phyloP scores from a whole-genome alignment of 352 stramenopile genomes.

The Globisporangium splendens region DNA sequence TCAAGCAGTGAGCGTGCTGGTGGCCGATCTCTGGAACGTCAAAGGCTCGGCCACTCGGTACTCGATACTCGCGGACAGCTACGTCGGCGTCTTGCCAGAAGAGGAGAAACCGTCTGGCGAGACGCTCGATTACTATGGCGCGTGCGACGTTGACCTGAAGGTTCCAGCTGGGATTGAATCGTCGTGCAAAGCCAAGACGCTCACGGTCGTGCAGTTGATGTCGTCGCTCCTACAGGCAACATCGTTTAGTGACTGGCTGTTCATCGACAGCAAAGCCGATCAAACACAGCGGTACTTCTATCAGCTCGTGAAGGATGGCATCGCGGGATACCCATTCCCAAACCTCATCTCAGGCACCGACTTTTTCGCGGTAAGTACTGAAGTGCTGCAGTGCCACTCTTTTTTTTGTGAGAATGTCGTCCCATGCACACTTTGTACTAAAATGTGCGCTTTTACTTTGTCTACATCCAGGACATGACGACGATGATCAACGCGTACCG shows the following conservation, averaged over 20 bases:
- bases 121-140: slow-evolving; percentile 33
- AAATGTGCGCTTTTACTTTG: background rate
- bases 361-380: slow-evolving; percentile 29
- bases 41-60: slow-evolving; percentile 30
- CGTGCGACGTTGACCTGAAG: slow-evolving; percentile 29
- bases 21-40: slow-evolving; percentile 38
- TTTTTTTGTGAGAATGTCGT: too few relatives aligned
- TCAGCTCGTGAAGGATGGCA: slow-evolving; percentile 45
- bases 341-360: slow-evolving; percentile 41
- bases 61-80: slow-evolving; percentile 39
- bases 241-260: slow-evolving; percentile 47
- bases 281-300: slow-evolving; percentile 61
- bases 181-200: slow-evolving; percentile 21
- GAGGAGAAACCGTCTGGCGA: slow-evolving; percentile 13
- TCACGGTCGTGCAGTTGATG: slow-evolving; percentile 38
- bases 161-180: slow-evolving; percentile 8
- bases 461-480: slow-evolving; percentile 23
- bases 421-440: slow-evolving; percentile 9
- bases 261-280: slow-evolving; percentile 59
- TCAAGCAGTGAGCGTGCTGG: slow-evolving; percentile 24
- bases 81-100: slow-evolving; percentile 37
- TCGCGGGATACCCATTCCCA: slow-evolving; percentile 52
- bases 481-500: slow-evolving; percentile 38
- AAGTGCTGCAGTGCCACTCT: background rate
- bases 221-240: slow-evolving; percentile 30